Base-by-base conservation (phyloP, 805 yeast genomes). In the Komagataella mondaviorum region DNA sequence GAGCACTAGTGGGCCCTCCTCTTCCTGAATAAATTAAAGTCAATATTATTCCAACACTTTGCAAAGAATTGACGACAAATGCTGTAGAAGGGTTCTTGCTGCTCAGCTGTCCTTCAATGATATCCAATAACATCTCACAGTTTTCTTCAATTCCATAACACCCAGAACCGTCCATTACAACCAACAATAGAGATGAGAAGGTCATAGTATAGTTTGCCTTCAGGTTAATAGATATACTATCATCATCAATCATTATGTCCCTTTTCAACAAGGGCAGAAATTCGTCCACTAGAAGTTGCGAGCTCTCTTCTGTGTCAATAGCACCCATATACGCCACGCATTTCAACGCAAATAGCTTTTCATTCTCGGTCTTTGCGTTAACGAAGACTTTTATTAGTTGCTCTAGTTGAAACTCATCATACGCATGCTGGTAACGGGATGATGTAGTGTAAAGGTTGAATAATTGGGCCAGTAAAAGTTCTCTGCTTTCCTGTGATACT, bases 261-360 rank as follows among this genome's bases (percentile, higher is more conserved):
- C 54, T 45, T 22, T 60, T 24, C 39, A 67, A 54, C 8, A 59
- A 39, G 4, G 71, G 71, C 17, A 68, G 56, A 16, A 65, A 49
- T 4, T 53, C 57, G 20, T 60, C 62, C 24, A 67, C 55, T 6
- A 63, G 65, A 20, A 57, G 54, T 10, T 65, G 57, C 6, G 78
- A 73, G 53, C 75, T 73, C 51, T 76, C 81, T 50, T 77, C 81
- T 8, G 74, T 65, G 55, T 76, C 76, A 49, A 77, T 70, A n/a
- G 69, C 68, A 18, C 71, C 62, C 51, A 76, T 66, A 1, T 75
- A 73, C 30, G 70, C 63, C 14, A 68, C 53, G 10, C 75, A 67
- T 52, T 77, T 69, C 46, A 77, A 61, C 24, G 50, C 50, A 17
- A 51, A 44, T 48, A 51, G 36, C 30, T 16, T 30, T 22, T 50